phyloP scores from a whole-genome alignment of 2,329 filamentous ascomycete genomes.

The Claviceps capensis region DNA sequence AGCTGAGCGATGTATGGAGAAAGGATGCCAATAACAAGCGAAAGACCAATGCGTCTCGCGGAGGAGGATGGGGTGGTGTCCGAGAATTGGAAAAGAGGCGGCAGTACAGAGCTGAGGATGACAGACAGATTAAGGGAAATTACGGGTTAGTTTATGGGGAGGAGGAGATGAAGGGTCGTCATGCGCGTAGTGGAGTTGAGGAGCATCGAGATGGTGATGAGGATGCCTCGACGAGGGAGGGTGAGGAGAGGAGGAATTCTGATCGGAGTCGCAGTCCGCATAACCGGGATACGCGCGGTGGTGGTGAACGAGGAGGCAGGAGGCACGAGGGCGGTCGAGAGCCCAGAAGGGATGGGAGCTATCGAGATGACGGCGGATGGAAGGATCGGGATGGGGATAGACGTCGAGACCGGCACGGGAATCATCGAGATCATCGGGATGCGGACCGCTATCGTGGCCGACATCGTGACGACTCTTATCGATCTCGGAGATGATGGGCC shows the following conservation, averaged over 20 bases:
- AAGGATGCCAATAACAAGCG: slow-evolving; percentile 74
- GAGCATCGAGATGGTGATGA: slow-evolving; percentile 12
- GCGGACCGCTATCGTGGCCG: neutral
- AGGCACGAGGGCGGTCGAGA: slow-evolving; percentile 15
- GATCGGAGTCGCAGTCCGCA: slow-evolving; percentile 26
- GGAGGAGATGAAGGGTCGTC: slow-evolving; percentile 45
- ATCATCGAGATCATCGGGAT: neutral
- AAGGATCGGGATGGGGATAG: slow-evolving; percentile 1
- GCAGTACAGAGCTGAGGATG: slow-evolving; percentile 66
- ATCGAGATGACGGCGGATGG: slow-evolving; percentile 6
- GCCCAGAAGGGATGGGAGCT: slow-evolving; percentile 10
- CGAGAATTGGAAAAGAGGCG: slow-evolving; percentile 76
- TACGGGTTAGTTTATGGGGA: slow-evolving; percentile 78
- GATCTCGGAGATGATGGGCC: slow-evolving; percentile 6
- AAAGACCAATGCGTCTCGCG: slow-evolving; percentile 38
- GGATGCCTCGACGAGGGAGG: slow-evolving; percentile 1
- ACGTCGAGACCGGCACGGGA: slow-evolving; percentile 3
- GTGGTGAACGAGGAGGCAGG: slow-evolving; percentile 4
- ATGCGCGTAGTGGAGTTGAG: slow-evolving; percentile 25
- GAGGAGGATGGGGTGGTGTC: slow-evolving; percentile 87
- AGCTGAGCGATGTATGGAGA: slow-evolving; percentile 81
- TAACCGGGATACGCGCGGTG: slow-evolving; percentile 16
- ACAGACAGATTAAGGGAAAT: slow-evolving; percentile 27
- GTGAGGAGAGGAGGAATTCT: neutral
- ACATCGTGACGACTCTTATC: slow-evolving; percentile 8